phyloP scores from a whole-genome alignment of 192 early-diverging fungal species.

The Coemansia sp. region DNA sequence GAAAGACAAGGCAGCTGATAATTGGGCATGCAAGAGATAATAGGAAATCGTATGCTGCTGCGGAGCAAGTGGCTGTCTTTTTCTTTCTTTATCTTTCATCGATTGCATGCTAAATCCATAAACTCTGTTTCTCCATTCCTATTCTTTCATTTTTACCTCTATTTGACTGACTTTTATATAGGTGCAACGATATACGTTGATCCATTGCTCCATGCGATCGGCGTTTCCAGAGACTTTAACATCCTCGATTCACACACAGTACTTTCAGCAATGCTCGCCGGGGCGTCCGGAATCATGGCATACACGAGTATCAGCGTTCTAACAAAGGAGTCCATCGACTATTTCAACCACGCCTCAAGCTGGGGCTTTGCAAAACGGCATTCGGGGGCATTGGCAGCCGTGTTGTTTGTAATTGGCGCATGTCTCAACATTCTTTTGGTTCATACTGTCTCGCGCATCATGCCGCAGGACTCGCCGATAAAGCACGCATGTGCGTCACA shows the following conservation, averaged over 20 bases:
- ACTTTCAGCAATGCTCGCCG: slow-evolving; percentile 39
- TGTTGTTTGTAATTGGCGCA: slow-evolving; percentile 36
- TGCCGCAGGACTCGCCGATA: slow-evolving; percentile 43
- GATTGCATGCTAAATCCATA: too few relatives aligned
- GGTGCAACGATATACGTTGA: slow-evolving; percentile 44
- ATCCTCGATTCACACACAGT: slow-evolving; percentile 48
- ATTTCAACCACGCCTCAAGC: slow-evolving; percentile 13
- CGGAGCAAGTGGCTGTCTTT: too few relatives aligned
- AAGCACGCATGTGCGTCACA: slow-evolving; percentile 46
- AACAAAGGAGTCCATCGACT: slow-evolving; percentile 38
- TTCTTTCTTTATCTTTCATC: too few relatives aligned
- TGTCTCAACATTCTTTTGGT: slow-evolving; percentile 37
- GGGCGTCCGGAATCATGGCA: slow-evolving; percentile 48
- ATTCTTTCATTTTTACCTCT: background rate
- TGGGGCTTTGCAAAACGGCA: slow-evolving; percentile 14
- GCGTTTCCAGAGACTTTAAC: slow-evolving; percentile 23
- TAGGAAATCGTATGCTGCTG: too few relatives aligned
- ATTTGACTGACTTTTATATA: slow-evolving; percentile 10
- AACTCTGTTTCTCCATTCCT: background rate
- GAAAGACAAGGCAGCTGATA: too few relatives aligned
- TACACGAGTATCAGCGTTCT: slow-evolving; percentile 48
- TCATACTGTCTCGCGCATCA: slow-evolving; percentile 27
- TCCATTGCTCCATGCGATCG: slow-evolving; percentile 39
- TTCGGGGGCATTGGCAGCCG: slow-evolving; percentile 27
- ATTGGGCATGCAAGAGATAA: too few relatives aligned